These are phyloP conservation scores for Euptelea pleiosperma DNA, from an alignment of 164 flowering plant species.

Conservation along the genomic window DNA sequence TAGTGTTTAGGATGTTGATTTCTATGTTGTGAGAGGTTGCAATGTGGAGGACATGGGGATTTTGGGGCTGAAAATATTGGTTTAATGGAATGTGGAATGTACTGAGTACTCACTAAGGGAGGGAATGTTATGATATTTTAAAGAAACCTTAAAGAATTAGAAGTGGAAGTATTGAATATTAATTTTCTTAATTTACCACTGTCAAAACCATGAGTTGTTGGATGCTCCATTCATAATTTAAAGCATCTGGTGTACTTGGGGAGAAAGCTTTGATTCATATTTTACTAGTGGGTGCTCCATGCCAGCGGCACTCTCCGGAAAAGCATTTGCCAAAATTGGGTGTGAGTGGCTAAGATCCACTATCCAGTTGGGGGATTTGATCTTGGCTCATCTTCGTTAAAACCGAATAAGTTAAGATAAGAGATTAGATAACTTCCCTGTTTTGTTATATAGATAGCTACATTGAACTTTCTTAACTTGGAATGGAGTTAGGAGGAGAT, in stretches of 20 bases:
- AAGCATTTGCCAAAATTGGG: too few relatives aligned
- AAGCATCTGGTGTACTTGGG: too few relatives aligned
- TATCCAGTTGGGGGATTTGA: too few relatives aligned
- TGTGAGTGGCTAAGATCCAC: too few relatives aligned
- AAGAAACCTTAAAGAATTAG: slow-evolving; percentile 3
- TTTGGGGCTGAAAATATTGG: slow-evolving; percentile 6
- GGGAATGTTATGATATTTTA: slow-evolving; percentile 1
- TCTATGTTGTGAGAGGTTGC: slow-evolving; percentile 4
- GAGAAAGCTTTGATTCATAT: slow-evolving; percentile 8
- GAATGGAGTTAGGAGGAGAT: too few relatives aligned
- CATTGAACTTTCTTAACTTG: too few relatives aligned
- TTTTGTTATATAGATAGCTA: too few relatives aligned
- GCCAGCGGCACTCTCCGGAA: too few relatives aligned
- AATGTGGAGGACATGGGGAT: slow-evolving; percentile 12
- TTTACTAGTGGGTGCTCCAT: neutral
- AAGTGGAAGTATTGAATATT: slow-evolving; percentile 16
- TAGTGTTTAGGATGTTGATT: too few relatives aligned
- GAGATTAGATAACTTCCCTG: too few relatives aligned
- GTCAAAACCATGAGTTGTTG: slow-evolving; percentile 1
- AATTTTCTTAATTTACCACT: neutral
- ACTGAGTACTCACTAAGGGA: slow-evolving; percentile 12
- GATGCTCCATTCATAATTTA: slow-evolving; percentile 20
- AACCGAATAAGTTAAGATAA: too few relatives aligned
- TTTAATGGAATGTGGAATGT: slow-evolving; percentile 14
- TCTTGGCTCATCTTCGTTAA: too few relatives aligned